Conservation (phyloP, 192 early-diverging fungal genomes). For the Backusella parvicylindrica region DNA sequence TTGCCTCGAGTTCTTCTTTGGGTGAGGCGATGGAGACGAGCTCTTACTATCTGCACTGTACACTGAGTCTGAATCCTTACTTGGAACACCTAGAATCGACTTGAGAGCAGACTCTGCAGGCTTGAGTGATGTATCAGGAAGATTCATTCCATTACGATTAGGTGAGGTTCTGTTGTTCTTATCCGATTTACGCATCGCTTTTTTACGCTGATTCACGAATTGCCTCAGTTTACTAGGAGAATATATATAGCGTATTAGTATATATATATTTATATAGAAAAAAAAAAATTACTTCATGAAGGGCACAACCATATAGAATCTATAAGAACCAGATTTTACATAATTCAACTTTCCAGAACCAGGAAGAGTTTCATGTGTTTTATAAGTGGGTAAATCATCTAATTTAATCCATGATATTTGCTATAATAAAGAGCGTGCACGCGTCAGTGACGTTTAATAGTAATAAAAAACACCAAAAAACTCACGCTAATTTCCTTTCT, state of each 20-base stretch:
- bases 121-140: background rate
- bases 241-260: background rate
- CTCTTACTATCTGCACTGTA: background rate
- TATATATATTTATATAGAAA: background rate
- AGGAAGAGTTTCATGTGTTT: slow-evolving; percentile 22
- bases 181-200: background rate
- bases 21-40: background rate
- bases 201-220: slow-evolving; percentile 25
- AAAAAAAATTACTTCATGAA: slow-evolving; percentile 54
- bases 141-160: background rate
- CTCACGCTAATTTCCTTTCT: slow-evolving; percentile 93
- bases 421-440: slow-evolving; percentile 21
- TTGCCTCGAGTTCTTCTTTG: background rate
- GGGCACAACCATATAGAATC: slow-evolving; percentile 72
- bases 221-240: slow-evolving; percentile 20
- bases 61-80: background rate
- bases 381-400: slow-evolving; percentile 58
- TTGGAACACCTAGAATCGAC: slow-evolving; percentile 1
- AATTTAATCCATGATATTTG: slow-evolving; percentile 70
- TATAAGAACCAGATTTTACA: slow-evolving; percentile 16
- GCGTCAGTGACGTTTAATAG: too few relatives aligned
- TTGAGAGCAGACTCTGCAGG: slow-evolving; percentile 3
- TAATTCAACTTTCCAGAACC: slow-evolving; percentile 15
- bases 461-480: background rate
- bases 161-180: background rate